Evolutionary conservation across 169 alveolate genomes (phyloP).

Genomic region (Cardiosporidium cionae): DNA sequence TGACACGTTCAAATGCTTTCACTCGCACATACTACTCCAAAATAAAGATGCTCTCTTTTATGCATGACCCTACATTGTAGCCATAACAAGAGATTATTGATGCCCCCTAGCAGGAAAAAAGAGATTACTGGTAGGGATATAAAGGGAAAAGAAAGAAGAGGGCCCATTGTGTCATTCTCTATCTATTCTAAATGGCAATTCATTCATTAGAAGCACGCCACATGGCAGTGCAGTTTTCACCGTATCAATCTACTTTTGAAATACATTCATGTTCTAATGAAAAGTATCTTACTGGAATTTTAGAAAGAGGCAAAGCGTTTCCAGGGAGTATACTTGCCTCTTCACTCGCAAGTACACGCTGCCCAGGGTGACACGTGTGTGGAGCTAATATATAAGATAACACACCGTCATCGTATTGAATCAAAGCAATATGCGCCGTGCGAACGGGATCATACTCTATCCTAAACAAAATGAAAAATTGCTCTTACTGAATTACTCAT

Average conservation of each 20-base stretch:
- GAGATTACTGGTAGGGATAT: too few species aligned
- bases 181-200: too few species aligned
- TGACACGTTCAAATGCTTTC: too few species aligned
- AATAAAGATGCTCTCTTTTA: too few species aligned
- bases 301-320: conserved; percentile 67
- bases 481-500: too few species aligned
- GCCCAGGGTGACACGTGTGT: conserved; percentile 71
- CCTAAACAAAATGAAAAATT: not conserved
- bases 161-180: too few species aligned
- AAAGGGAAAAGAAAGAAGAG: too few species aligned
- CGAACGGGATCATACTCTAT: conserved; percentile 10
- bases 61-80: too few species aligned
- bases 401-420: conserved; percentile 80
- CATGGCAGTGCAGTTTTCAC: not conserved
- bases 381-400: conserved; percentile 74
- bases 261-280: not conserved
- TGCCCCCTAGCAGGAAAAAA: too few species aligned
- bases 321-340: conserved; percentile 76
- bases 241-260: not conserved
- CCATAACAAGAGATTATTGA: too few species aligned
- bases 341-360: conserved; percentile 65
- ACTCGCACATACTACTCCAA: too few species aligned
- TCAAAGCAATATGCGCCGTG: conserved; percentile 26
- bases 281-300: conserved; percentile 56
- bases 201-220: too few species aligned